These are phyloP conservation scores for Nakazawaea holstii DNA, from an alignment of 805 yeast genomes.

Conservation along the genomic window DNA sequence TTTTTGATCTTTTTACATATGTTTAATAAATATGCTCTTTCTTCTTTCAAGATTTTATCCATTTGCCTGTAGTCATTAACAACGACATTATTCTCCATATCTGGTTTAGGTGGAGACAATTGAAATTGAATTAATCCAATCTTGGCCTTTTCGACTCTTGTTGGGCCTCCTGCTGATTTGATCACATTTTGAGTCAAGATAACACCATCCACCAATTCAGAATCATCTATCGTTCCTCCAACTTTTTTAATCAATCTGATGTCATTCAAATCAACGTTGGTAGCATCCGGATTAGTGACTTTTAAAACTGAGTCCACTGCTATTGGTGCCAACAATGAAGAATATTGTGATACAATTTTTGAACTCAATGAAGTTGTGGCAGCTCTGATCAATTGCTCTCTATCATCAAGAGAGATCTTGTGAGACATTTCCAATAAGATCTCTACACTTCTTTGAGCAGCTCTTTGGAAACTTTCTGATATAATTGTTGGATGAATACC, in stretches of 20 bases:
- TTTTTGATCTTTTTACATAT: constrained; percentile 95
- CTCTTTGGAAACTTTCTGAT: constrained; percentile 89
- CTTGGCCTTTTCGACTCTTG: constrained; percentile 88
- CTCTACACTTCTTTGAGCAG: constrained; percentile 78
- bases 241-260: constrained; percentile 88
- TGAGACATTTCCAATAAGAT: constrained; percentile 81
- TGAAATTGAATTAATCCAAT: constrained; percentile 91
- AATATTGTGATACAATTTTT: constrained; percentile 92
- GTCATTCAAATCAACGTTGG: constrained; percentile 79
- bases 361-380: constrained; percentile 93
- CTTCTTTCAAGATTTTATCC: constrained; percentile 98
- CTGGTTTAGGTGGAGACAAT: constrained; percentile 95
- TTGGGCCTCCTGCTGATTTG: constrained; percentile 91
- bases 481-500: constrained; percentile 95
- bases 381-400: constrained; percentile 81
- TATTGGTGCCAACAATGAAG: constrained; percentile 81
- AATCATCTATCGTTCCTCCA: constrained; percentile 97
- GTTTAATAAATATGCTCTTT: constrained; percentile 89
- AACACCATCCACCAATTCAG: constrained; percentile 88
- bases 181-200: constrained; percentile 88
- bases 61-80: constrained; percentile 98
- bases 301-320: constrained; percentile 90
- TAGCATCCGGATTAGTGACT: constrained; percentile 56
- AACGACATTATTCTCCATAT: constrained; percentile 94
- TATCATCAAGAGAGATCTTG: constrained; percentile 71